Percentiles rank a stretch among this genome's conserved stretches.
Evolutionary conservation across 2,329 filamentous ascomycete species (phyloP).

Genomic region (Nemania sp.): DNA sequence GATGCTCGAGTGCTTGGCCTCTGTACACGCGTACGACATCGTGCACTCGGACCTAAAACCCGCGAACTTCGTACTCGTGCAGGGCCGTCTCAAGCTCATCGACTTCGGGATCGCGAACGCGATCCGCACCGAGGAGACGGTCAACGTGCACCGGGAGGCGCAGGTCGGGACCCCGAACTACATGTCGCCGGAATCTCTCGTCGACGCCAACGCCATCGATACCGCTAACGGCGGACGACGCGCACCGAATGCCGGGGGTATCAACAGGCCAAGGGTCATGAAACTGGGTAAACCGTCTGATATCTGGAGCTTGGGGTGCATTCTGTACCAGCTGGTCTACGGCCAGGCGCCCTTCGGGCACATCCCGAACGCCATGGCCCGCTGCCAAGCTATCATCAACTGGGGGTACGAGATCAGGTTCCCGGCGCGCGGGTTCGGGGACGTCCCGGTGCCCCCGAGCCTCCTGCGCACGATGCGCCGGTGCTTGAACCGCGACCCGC

Average conservation of each 20-base stretch:
- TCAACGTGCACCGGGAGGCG: slow-evolving; percentile 94
- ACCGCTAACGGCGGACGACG: slow-evolving; percentile 45
- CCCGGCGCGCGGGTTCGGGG: slow-evolving; percentile 69
- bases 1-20: slow-evolving; percentile 93
- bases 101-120: slow-evolving; percentile 99
- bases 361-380: slow-evolving; percentile 82
- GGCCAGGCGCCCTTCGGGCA: slow-evolving; percentile 95
- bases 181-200: slow-evolving; percentile 94
- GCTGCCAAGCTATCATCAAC: slow-evolving; percentile 85
- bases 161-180: slow-evolving; percentile 97
- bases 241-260: slow-evolving; percentile 44
- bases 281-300: slow-evolving; percentile 95
- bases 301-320: slow-evolving; percentile 94
- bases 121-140: slow-evolving; percentile 91
- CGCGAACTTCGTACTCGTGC: slow-evolving; percentile 92
- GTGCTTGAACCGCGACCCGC: slow-evolving; percentile 65
- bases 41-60: slow-evolving; percentile 98
- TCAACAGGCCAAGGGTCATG: slow-evolving; percentile 84
- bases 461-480: slow-evolving; percentile 64
- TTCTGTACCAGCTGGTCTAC: slow-evolving; percentile 97
- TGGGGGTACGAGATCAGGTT: slow-evolving; percentile 74
- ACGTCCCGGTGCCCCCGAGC: slow-evolving; percentile 59
- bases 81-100: slow-evolving; percentile 90
- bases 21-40: slow-evolving; percentile 87
- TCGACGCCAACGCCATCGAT: slow-evolving; percentile 71